phyloP scores from a whole-genome alignment of 78 protist genomes.

The Dictyostelium intermedium region DNA sequence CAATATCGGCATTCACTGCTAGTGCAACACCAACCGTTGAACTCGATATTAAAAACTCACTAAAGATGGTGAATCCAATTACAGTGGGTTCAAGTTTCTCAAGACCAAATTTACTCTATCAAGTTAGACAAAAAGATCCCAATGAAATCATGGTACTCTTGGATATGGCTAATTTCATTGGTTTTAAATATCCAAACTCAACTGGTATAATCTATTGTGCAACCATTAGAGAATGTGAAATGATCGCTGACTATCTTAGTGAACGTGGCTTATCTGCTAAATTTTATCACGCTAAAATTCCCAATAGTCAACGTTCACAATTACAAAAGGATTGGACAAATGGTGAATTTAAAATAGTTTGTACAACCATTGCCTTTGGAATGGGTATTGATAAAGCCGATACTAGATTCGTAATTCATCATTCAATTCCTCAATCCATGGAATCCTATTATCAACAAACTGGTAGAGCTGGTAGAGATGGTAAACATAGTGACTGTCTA shows the following conservation, averaged over 20 bases:
- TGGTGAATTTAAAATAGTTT: slow-evolving; percentile 80
- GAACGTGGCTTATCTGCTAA: not conserved
- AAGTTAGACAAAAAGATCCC: not conserved
- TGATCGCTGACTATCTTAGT: slow-evolving; percentile 50
- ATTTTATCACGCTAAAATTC: slow-evolving; percentile 84
- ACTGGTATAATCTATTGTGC: slow-evolving; percentile 60
- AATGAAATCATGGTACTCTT: not conserved
- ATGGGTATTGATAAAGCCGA: slow-evolving; percentile 96
- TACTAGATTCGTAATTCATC: slow-evolving; percentile 95
- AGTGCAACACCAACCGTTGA: slow-evolving; percentile 80
- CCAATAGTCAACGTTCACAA: not conserved
- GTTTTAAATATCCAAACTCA: not conserved
- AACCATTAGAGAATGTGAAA: slow-evolving; percentile 80
- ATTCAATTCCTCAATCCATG: slow-evolving; percentile 93
- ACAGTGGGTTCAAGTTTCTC: slow-evolving; percentile 15
- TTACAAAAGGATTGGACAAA: slow-evolving; percentile 83
- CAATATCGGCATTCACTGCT: slow-evolving; percentile 85
- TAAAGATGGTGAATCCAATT: not conserved
- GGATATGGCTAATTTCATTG: slow-evolving; percentile 6
- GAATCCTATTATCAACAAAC: slow-evolving; percentile 94
- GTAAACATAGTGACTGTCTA: slow-evolving; percentile 41
- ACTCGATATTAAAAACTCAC: slow-evolving; percentile 12
- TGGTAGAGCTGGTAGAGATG: slow-evolving; percentile 92
- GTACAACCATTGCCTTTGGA: slow-evolving; percentile 99
- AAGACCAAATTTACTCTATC: slow-evolving; percentile 18